Evolutionary conservation across 2,329 filamentous ascomycete species (phyloP), one percentile per base, ranked within the genome.

Genomic region (Botryotinia globosa): DNA sequence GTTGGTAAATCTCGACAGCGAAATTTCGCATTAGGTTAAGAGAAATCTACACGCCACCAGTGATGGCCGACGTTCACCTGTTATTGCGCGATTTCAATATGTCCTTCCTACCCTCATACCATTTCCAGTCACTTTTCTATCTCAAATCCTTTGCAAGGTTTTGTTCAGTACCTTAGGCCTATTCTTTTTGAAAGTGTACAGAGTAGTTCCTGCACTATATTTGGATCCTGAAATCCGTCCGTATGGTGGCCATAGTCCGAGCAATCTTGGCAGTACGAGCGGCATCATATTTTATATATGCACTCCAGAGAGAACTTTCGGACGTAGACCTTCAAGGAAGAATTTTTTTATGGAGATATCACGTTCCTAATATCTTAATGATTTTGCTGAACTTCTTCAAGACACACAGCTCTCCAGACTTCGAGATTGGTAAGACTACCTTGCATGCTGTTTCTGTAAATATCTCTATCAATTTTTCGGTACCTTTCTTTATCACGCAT

Each of bases 221-320:
- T 54, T 66, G 14, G 45, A 54, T 37, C 48, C 1, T 54, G 45
- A n/a, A 51, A 34, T 34, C 39, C 25, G 45, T 51, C 63, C 63
- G 22, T n/a, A n/a, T n/a, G n/a, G n/a, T n/a, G n/a, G n/a, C n/a
- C n/a, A n/a, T n/a, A n/a, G n/a, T n/a, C 63, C 63, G 22, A 66
- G 63, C 63, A 66, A 66, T 22, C 25, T 51, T 66, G 63, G 45
- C 25, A 54, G 63, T 34, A 39, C 44, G 45, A 54, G 63, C n/a
- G 39, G 39, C 39, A 44, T 29, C 18, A 20, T 22, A 63, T n/a
- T n/a, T 63, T 32, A 18, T 12, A 37, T 39, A 51, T n/a, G 44
- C 29, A 34, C 44, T 37, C 63, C 32, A 65, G 44, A 65, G 45
- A 22, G 63, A 65, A 48, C 12, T 62, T 42, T 42, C 37, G 37